Evolutionary conservation across 2,329 filamentous ascomycete genomes (phyloP).

Genomic region (Pseudonectria buxi): DNA sequence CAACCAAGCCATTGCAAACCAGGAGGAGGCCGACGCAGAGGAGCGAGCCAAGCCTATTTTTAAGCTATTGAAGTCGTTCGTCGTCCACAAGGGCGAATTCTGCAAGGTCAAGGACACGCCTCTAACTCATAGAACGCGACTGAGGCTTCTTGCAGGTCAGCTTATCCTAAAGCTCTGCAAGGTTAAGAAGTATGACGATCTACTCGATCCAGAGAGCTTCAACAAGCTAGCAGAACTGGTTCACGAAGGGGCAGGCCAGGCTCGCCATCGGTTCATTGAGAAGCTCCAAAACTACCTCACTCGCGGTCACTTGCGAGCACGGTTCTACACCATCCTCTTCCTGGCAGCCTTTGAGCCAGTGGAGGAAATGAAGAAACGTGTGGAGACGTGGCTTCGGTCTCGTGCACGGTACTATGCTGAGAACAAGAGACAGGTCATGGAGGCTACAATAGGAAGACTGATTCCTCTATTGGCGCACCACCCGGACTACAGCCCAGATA

Average conservation of each 20-base stretch:
- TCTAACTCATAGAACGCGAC: slow-evolving; percentile 67
- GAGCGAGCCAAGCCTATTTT: slow-evolving; percentile 63
- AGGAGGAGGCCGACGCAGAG: slow-evolving; percentile 46
- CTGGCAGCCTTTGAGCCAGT: slow-evolving; percentile 86
- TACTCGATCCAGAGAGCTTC: slow-evolving; percentile 68
- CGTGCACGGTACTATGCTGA: slow-evolving; percentile 60
- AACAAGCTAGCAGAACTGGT: slow-evolving; percentile 73
- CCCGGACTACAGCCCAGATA: slow-evolving; percentile 68
- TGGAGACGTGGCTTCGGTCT: slow-evolving; percentile 84
- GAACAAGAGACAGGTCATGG: slow-evolving; percentile 59
- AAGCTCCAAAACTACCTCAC: slow-evolving; percentile 89
- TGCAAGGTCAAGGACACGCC: slow-evolving; percentile 71
- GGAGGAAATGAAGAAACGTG: slow-evolving; percentile 62
- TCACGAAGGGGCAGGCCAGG: slow-evolving; percentile 68
- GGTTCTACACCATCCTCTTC: slow-evolving; percentile 88
- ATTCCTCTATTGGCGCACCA: slow-evolving; percentile 89
- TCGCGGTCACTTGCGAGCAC: slow-evolving; percentile 57
- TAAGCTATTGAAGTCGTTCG: slow-evolving; percentile 69
- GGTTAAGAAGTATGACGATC: slow-evolving; percentile 65
- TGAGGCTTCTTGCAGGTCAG: slow-evolving; percentile 76
- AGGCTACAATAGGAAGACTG: slow-evolving; percentile 73
- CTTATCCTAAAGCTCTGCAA: slow-evolving; percentile 78
- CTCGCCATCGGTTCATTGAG: slow-evolving; percentile 72
- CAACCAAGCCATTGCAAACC: slow-evolving; percentile 66
- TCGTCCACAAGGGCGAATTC: slow-evolving; percentile 72